Evolutionary conservation across 2,329 filamentous ascomycete species (phyloP).

Genomic region (Colletotrichum sp.): DNA sequence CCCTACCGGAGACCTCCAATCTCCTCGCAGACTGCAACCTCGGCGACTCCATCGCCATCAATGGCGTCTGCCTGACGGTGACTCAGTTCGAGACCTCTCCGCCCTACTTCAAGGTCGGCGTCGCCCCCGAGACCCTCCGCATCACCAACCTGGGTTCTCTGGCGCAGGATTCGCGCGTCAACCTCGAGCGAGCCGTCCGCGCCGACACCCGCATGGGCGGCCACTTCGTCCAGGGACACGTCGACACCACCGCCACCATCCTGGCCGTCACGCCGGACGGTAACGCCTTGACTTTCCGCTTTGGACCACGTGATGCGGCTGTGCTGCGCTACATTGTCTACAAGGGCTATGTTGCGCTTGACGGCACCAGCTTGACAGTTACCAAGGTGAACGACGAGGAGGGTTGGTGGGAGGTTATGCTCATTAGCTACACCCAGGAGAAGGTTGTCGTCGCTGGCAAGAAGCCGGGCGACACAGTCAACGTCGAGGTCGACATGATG

Average conservation of each 20-base stretch:
- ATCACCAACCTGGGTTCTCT: constrained; percentile 91
- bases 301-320: constrained; percentile 71
- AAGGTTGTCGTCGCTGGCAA: constrained; percentile 85
- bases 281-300: constrained; percentile 86
- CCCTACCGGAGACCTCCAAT: constrained; percentile 66
- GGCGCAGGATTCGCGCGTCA: constrained; percentile 70
- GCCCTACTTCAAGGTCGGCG: constrained; percentile 82
- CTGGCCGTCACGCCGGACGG: constrained; percentile 77
- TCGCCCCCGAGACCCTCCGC: constrained; percentile 93
- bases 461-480: constrained; percentile 79
- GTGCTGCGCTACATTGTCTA: constrained; percentile 90
- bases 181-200: constrained; percentile 92
- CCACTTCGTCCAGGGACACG: constrained; percentile 97
- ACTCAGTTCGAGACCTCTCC: constrained; percentile 54
- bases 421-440: constrained; percentile 96
- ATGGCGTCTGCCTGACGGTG: constrained; percentile 94
- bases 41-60: constrained; percentile 93
- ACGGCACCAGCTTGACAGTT: constrained; percentile 92
- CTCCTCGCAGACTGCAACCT: constrained; percentile 84
- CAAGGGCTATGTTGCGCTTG: constrained; percentile 94
- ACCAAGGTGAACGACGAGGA: constrained; percentile 81
- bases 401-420: constrained; percentile 94
- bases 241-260: constrained; percentile 86
- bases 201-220: constrained; percentile 95
- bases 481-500: constrained; percentile 91